Evolutionary conservation across 768 basidiomycete species (phyloP).

Genomic region (Serendipita sp.): DNA sequence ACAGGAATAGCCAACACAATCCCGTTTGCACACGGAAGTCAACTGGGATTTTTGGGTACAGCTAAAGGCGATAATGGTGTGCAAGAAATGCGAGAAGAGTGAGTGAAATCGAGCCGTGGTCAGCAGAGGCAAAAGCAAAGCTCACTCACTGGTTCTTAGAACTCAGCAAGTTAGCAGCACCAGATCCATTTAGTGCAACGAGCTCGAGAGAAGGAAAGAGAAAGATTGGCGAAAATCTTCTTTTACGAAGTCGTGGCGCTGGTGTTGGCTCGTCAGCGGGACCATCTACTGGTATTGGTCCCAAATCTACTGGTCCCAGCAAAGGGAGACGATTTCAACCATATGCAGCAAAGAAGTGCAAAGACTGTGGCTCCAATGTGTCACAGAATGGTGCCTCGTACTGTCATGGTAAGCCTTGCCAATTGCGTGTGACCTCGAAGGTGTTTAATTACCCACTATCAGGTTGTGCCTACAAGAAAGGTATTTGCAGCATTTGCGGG

Average conservation of each 20-base stretch:
- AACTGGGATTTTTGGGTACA: not conserved
- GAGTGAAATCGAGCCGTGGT: not conserved
- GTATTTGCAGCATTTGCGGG: constrained; percentile 13
- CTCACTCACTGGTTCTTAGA: constrained; percentile 31
- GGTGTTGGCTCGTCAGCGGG: not conserved
- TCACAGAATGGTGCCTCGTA: constrained; percentile 14
- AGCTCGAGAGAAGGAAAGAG: constrained; percentile 4
- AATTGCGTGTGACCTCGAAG: not conserved
- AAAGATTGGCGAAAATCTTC: constrained; percentile 6
- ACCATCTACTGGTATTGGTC: too few species aligned
- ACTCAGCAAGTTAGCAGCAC: constrained; percentile 79
- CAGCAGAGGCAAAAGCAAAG: not conserved
- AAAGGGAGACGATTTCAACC: constrained; percentile 11
- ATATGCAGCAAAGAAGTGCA: constrained; percentile 13
- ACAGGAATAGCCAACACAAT: not conserved
- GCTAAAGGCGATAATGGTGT: not conserved
- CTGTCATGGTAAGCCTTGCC: constrained; percentile 11
- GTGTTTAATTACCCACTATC: not conserved
- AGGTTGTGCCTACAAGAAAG: constrained; percentile 15
- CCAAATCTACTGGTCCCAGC: not conserved
- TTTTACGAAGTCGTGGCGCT: not conserved
- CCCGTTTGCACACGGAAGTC: too few species aligned
- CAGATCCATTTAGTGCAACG: constrained; percentile 68
- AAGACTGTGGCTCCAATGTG: constrained; percentile 13
- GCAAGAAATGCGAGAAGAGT: constrained; percentile 3